Conservation (phyloP, 1,284 basidiomycete genomes). For the Cryptococcus depauperatus region DNA sequence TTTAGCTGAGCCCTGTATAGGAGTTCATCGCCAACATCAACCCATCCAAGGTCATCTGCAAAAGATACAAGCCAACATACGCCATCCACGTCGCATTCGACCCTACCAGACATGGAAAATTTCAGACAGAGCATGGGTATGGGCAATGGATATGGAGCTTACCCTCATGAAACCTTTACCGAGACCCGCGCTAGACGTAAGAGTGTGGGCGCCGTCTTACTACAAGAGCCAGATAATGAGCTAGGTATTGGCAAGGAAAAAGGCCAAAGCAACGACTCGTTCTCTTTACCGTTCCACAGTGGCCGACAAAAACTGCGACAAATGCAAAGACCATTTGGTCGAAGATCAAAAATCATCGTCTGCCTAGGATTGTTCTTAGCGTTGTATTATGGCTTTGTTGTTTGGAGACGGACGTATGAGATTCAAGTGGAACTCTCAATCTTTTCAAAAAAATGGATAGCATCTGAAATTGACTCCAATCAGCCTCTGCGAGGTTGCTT, state of each 20-base stretch:
- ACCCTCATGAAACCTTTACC: background rate
- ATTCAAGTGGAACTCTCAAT: slow-evolving; percentile 71
- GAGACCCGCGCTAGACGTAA: slow-evolving; percentile 18
- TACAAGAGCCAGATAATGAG: background rate
- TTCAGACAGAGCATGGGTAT: background rate
- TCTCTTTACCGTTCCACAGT: slow-evolving; percentile 28
- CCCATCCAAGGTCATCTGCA: too few relatives aligned
- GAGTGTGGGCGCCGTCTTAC: slow-evolving; percentile 7
- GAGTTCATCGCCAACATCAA: too few relatives aligned
- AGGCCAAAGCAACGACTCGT: slow-evolving; percentile 20
- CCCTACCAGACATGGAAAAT: background rate
- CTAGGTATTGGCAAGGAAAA: slow-evolving; percentile 8
- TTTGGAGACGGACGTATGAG: slow-evolving; percentile 58
- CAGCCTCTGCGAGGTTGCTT: slow-evolving; percentile 62
- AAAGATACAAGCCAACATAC: too few relatives aligned
- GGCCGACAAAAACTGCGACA: slow-evolving; percentile 12
- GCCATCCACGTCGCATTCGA: too few relatives aligned
- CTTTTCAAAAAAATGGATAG: slow-evolving; percentile 66
- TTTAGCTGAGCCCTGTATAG: too few relatives aligned
- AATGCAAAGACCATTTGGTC: background rate
- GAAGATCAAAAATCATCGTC: background rate
- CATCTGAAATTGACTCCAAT: slow-evolving; percentile 52
- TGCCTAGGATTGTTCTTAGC: slow-evolving; percentile 29
- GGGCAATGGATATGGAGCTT: background rate
- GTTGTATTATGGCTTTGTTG: slow-evolving; percentile 46